A percentile compares a stretch with the other conserved stretches of the same genome.
phyloP scores from a whole-genome alignment of 371 early-diverging fungal species.

The Mucor indicus region DNA sequence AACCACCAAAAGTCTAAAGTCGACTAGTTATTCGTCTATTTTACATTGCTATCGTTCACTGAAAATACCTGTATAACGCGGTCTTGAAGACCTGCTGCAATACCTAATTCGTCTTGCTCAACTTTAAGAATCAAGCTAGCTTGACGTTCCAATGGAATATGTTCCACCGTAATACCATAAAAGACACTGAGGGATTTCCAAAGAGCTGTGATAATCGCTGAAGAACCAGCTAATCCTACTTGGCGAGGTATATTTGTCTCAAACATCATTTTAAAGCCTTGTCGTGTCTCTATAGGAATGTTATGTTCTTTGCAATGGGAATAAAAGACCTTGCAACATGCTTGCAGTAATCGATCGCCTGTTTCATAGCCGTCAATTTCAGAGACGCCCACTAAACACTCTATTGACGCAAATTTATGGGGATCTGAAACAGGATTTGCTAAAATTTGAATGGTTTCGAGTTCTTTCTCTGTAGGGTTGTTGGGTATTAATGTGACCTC shows the following conservation, averaged over 20 bases:
- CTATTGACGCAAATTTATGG: conserved; percentile 37
- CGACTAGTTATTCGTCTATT: too few species aligned
- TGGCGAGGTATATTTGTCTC: conserved; percentile 71
- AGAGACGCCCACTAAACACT: conserved; percentile 32
- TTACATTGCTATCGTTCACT: too few species aligned
- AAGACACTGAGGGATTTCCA: conserved; percentile 51
- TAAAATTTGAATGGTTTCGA: conserved; percentile 34
- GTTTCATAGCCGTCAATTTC: conserved; percentile 60
- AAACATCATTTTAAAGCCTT: conserved; percentile 55
- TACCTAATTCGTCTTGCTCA: conserved; percentile 61
- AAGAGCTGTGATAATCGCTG: conserved; percentile 62
- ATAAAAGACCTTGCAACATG: conserved; percentile 62
- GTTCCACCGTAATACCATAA: conserved; percentile 34
- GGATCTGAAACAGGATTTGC: conserved; percentile 49
- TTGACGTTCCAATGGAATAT: conserved; percentile 51
- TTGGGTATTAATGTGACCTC: conserved; percentile 59
- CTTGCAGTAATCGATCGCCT: conserved; percentile 54
- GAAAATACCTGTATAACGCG: conserved; percentile 62
- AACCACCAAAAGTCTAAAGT: conserved; percentile 47
- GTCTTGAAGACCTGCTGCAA: conserved; percentile 69
- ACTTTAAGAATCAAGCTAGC: conserved; percentile 60
- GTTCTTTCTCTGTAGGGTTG: conserved; percentile 3
- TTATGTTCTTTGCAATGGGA: conserved; percentile 37
- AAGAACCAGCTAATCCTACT: conserved; percentile 73
- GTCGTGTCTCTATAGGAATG: conserved; percentile 31